phyloP scores from a whole-genome alignment of 1,139 yeast species.

The Entelexis paramagnoliae region DNA sequence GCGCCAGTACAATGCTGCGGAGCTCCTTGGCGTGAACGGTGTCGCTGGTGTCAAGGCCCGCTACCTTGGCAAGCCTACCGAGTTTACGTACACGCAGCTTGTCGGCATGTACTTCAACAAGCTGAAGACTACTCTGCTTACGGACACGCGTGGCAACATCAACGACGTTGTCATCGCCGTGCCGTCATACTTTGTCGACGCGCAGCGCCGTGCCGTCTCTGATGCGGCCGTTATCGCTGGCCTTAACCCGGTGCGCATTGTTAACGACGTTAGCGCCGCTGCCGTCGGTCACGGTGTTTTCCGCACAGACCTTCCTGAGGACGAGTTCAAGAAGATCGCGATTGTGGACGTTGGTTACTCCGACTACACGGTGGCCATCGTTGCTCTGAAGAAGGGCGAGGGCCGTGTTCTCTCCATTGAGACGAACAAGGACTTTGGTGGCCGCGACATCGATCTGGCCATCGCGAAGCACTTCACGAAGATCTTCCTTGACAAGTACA shows the following conservation, averaged over 20 bases:
- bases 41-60: slow-evolving; percentile 77
- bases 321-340: slow-evolving; percentile 79
- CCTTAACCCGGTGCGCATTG: slow-evolving; percentile 93
- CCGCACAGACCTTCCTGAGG: slow-evolving; percentile 85
- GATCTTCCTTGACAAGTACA: slow-evolving; percentile 81
- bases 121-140: slow-evolving; percentile 66
- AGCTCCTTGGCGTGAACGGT: slow-evolving; percentile 61
- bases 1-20: slow-evolving; percentile 54
- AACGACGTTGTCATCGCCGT: slow-evolving; percentile 88
- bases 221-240: slow-evolving; percentile 97
- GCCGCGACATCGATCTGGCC: slow-evolving; percentile 90
- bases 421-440: slow-evolving; percentile 94
- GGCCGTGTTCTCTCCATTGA: slow-evolving; percentile 86
- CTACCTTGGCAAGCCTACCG: slow-evolving; percentile 66
- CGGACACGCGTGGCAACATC: slow-evolving; percentile 69
- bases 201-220: slow-evolving; percentile 90
- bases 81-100: slow-evolving; percentile 79
- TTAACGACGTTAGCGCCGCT: slow-evolving; percentile 95
- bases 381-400: slow-evolving; percentile 92
- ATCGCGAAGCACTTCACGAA: slow-evolving; percentile 91
- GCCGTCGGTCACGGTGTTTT: slow-evolving; percentile 99
- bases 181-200: slow-evolving; percentile 95
- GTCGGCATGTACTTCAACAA: slow-evolving; percentile 92
- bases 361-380: slow-evolving; percentile 81
- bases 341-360: slow-evolving; percentile 97